These are phyloP conservation scores for Rutstroemia sp. DNA, from an alignment of 2,329 filamentous ascomycete genomes.

Conservation along the genomic window DNA sequence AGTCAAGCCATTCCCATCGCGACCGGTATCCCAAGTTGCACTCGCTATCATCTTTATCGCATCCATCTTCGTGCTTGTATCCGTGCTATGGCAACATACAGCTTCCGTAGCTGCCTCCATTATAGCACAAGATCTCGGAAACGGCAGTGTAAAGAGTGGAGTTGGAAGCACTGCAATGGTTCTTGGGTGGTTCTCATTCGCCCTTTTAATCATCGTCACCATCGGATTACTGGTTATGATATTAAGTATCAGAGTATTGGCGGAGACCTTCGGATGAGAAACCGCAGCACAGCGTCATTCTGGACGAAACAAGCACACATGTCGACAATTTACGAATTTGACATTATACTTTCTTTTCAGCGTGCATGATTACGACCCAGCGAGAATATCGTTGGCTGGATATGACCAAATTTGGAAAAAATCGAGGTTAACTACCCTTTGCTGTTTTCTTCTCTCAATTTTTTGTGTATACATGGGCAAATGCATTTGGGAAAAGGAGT, in stretches of 20 bases:
- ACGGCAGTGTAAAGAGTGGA: constrained; percentile 78
- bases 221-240: constrained; percentile 96
- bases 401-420: not conserved
- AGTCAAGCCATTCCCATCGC: constrained; percentile 88
- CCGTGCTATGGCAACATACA: constrained; percentile 83
- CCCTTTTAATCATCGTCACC: constrained; percentile 86
- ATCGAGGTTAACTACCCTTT: too few relatives aligned
- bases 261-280: constrained; percentile 38
- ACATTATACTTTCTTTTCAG: constrained; percentile 5
- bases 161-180: constrained; percentile 96
- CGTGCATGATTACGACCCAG: constrained; percentile 2
- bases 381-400: constrained; percentile 5
- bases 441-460: not conserved
- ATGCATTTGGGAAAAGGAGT: not conserved
- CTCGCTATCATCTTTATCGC: constrained; percentile 84
- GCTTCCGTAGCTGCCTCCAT: constrained; percentile 92
- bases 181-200: constrained; percentile 95
- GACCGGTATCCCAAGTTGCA: constrained; percentile 86
- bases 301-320: not conserved
- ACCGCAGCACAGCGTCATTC: not conserved
- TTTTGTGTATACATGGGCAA: not conserved
- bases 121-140: constrained; percentile 87
- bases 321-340: not conserved
- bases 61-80: constrained; percentile 66
- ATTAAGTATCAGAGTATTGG: constrained; percentile 77